Evolutionary conservation across 2,329 filamentous ascomycete genomes (phyloP), one percentile per base, ranked within the genome.

Genomic region (Beauveria scarabaeidicola): DNA sequence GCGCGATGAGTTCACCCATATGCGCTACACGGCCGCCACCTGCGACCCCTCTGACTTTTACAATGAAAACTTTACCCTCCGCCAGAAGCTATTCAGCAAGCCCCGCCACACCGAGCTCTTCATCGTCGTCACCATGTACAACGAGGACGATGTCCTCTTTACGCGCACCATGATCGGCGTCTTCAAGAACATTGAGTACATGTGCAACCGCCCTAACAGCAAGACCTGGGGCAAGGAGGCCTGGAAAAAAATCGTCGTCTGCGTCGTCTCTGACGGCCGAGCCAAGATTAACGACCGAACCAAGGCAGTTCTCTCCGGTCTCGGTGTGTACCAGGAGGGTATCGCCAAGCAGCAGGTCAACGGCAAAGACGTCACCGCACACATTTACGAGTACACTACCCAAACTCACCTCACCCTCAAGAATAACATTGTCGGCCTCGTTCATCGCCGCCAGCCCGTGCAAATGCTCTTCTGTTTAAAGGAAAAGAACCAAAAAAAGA

Each of bases 401-500:
- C 90, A 94, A 74, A 89, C 92, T 65, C 90, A 89, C 38, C 78
- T 97, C 68, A 86, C 90, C 68, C 85, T 97, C 71, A 96, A 96
- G 78, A 95, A 93, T 66, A 88, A 89, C 62, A 83, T 96, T 46
- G 93, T 97, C 9, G 82, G 87, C 52, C 80, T 97, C 53, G 90
- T 94, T 63, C 87, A 88, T 51, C 90, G 91, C 69, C 88, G 89
- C 62, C 91, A 94, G 63, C 93, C 94, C 0, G 90, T 99, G 2
- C 94, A 99, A 76, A 88, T 99, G 78, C 84, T 99, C 5, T 99
- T 99, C 79, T 99, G 94, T 73, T 75, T 99, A 62, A 99, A 99
- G 78, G 94, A 99, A 72, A 97, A 97, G 83, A 99, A 99, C 72
- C 92, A 97, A 77, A 99, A 99, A 80, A 99, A 99, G 81, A 99